These are phyloP conservation scores for Dianthus caryophyllus DNA, from an alignment of 148 eudicot species.

Conservation along the genomic window DNA sequence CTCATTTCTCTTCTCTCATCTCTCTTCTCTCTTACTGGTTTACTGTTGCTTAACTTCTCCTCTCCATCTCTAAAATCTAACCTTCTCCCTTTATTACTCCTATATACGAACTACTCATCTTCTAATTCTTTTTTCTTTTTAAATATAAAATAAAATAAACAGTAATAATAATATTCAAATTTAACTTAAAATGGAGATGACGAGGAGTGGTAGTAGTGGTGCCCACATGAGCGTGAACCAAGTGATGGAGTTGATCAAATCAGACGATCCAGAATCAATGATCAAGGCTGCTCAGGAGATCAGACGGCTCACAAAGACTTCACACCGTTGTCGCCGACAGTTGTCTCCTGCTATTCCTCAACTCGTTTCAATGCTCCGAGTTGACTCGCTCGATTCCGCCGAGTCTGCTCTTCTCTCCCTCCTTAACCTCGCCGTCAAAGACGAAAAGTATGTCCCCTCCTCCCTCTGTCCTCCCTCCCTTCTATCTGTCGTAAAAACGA, in stretches of 20 bases:
- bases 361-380: conserved; percentile 77
- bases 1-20: neutral
- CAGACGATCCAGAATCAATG: conserved; percentile 35
- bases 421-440: conserved; percentile 95
- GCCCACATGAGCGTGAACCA: conserved; percentile 35
- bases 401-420: conserved; percentile 84
- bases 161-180: too few species aligned
- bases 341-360: conserved; percentile 59
- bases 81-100: too few species aligned
- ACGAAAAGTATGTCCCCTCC: conserved; percentile 57
- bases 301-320: conserved; percentile 90
- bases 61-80: neutral
- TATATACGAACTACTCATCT: too few species aligned
- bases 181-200: conserved; percentile 12
- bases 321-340: conserved; percentile 80
- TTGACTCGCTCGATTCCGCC: conserved; percentile 38
- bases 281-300: conserved; percentile 78
- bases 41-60: conserved; percentile 28
- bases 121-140: too few species aligned
- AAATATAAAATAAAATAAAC: too few species aligned
- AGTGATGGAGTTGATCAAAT: conserved; percentile 49
- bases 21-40: too few species aligned
- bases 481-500: too few species aligned
- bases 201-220: neutral
- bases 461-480: neutral